A percentile compares a stretch with the other conserved stretches of the same genome.
phyloP scores from a whole-genome alignment of 257 asterid genomes.

The Solanum chmielewskii region DNA sequence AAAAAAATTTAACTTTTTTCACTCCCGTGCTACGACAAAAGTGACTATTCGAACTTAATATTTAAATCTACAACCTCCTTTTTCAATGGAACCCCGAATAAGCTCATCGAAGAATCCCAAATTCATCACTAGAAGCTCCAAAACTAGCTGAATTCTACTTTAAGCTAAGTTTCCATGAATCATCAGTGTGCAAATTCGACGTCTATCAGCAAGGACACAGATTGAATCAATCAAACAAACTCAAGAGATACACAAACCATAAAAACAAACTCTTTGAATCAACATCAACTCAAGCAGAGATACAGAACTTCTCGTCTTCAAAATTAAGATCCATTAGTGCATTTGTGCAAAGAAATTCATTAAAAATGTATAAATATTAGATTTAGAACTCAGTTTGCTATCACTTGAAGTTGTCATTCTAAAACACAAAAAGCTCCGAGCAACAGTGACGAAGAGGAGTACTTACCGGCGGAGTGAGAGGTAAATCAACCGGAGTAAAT shows the following conservation, averaged over 20 bases:
- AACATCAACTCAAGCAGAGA: background rate
- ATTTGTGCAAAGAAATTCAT: background rate
- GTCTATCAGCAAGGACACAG: background rate
- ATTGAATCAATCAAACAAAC: background rate
- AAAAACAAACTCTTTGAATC: background rate
- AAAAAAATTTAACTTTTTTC: background rate
- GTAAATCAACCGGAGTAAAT: background rate
- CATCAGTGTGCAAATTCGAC: background rate
- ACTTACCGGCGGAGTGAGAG: conserved; percentile 5
- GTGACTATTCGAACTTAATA: background rate
- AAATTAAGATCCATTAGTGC: background rate
- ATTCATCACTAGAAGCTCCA: background rate
- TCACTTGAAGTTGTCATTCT: background rate
- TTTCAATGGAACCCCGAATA: background rate
- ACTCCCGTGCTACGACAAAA: background rate
- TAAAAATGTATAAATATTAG: background rate
- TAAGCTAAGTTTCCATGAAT: background rate
- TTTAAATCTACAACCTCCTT: background rate
- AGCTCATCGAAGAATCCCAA: background rate
- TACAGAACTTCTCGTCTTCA: background rate
- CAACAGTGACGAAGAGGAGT: background rate
- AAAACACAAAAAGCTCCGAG: background rate
- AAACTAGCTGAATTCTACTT: background rate
- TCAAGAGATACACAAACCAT: background rate
- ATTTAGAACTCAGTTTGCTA: background rate